These are phyloP conservation scores for Epichloe uncinata DNA, from an alignment of 2,329 filamentous ascomycete genomes.

Conservation along the genomic window DNA sequence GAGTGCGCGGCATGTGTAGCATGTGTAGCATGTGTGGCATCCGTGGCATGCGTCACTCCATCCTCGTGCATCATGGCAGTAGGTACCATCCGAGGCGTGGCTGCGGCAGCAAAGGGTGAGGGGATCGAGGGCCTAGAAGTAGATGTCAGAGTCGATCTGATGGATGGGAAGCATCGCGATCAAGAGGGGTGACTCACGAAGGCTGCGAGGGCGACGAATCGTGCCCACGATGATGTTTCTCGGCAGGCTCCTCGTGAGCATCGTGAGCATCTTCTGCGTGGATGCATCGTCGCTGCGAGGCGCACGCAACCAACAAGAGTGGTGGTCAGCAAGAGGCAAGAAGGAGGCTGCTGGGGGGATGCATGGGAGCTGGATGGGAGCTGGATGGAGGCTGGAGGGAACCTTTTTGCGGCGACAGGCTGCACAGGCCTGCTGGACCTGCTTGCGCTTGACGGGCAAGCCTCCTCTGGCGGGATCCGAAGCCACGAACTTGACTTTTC, in stretches of 20 bases:
- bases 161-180: neutral
- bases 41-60: neutral
- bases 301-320: conserved; percentile 3
- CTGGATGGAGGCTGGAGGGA: conserved; percentile 16
- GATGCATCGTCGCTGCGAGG: conserved; percentile 27
- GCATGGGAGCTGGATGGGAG: conserved; percentile 14
- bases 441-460: conserved; percentile 44
- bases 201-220: conserved; percentile 17
- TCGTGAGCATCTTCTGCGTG: conserved; percentile 24
- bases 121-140: neutral
- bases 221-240: conserved; percentile 14
- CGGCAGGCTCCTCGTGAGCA: conserved; percentile 16
- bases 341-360: neutral
- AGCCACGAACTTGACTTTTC: conserved; percentile 41
- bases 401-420: conserved; percentile 43
- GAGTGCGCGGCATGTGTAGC: neutral
- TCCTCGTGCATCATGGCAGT: conserved; percentile 1
- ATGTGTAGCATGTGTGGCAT: neutral
- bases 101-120: neutral
- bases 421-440: conserved; percentile 44
- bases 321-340: neutral
- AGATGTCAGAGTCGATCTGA: neutral
- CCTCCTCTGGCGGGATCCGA: conserved; percentile 36
- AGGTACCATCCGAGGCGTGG: neutral
- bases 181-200: conserved; percentile 12